phyloP scores from a whole-genome alignment of 2,329 filamentous ascomycete species.

The Xylaria sp. region DNA sequence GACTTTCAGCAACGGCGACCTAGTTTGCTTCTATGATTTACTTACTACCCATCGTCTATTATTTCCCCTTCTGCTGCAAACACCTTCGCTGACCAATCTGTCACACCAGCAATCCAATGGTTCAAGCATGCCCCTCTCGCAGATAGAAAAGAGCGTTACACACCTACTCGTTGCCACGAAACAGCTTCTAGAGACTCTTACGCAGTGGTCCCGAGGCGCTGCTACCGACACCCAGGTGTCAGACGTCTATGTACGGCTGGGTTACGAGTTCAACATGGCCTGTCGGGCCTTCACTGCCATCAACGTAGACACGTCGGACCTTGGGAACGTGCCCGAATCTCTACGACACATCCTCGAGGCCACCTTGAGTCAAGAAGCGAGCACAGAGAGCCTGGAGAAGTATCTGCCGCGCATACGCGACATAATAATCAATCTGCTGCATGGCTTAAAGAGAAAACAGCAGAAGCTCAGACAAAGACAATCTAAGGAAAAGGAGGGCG shows the following conservation, averaged over 20 bases:
- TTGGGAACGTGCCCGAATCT: slow-evolving; percentile 94
- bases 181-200: slow-evolving; percentile 95
- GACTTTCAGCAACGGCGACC: slow-evolving; percentile 12
- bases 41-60: neutral
- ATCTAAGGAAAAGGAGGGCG: slow-evolving; percentile 64
- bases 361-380: slow-evolving; percentile 95
- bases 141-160: slow-evolving; percentile 99
- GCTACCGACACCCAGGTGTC: slow-evolving; percentile 96
- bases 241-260: slow-evolving; percentile 95
- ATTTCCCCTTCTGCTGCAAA: slow-evolving; percentile 8
- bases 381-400: slow-evolving; percentile 89
- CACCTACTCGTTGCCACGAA: slow-evolving; percentile 98
- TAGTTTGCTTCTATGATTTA: slow-evolving; percentile 18
- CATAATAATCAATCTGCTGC: slow-evolving; percentile 97
- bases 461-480: slow-evolving; percentile 80
- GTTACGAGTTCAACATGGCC: slow-evolving; percentile 99
- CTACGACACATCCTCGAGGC: slow-evolving; percentile 92
- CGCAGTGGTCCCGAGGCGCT: slow-evolving; percentile 93
- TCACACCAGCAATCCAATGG: slow-evolving; percentile 59
- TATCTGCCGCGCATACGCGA: slow-evolving; percentile 95
- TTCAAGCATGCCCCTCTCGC: slow-evolving; percentile 82
- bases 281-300: slow-evolving; percentile 97
- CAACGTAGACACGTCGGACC: slow-evolving; percentile 91
- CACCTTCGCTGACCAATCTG: slow-evolving; percentile 36
- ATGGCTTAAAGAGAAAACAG: slow-evolving; percentile 96